Evolutionary conservation across 345 rosid species (phyloP).

Genomic region (Fremontodendron californicum): DNA sequence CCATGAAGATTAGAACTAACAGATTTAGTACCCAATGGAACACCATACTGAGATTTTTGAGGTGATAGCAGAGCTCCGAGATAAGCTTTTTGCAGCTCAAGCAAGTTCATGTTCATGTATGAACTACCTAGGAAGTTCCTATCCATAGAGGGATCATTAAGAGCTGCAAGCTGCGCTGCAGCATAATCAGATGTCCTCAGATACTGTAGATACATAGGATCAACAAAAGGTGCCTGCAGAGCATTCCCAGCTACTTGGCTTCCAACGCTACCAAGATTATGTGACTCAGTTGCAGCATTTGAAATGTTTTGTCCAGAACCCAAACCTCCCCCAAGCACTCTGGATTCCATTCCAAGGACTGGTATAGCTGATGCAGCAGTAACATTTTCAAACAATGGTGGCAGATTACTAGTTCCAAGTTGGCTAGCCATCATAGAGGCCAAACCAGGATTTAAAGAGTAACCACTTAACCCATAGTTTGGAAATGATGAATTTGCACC

Average conservation of each 20-base stretch:
- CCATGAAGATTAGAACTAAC: conserved; percentile 50
- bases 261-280: conserved; percentile 37
- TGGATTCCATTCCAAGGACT: conserved; percentile 56
- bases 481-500: conserved; percentile 38
- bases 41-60: conserved; percentile 61
- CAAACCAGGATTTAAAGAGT: conserved; percentile 51
- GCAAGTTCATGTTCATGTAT: conserved; percentile 53
- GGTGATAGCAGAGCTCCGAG: conserved; percentile 44
- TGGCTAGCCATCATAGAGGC: conserved; percentile 65
- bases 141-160: conserved; percentile 44
- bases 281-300: conserved; percentile 37
- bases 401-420: conserved; percentile 47
- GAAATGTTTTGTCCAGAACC: conserved; percentile 43
- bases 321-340: conserved; percentile 55
- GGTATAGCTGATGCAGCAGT: conserved; percentile 59
- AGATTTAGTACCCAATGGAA: conserved; percentile 49
- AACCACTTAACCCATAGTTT: conserved; percentile 48
- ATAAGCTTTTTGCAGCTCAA: conserved; percentile 65
- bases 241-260: conserved; percentile 46
- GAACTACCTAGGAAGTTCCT: conserved; percentile 45
- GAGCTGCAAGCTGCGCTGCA: conserved; percentile 46
- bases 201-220: conserved; percentile 66
- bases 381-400: conserved; percentile 69
- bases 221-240: conserved; percentile 50
- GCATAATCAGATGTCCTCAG: conserved; percentile 48